Base-by-base conservation (phyloP, 148 eudicot genomes). In the Arbutus unedo region DNA sequence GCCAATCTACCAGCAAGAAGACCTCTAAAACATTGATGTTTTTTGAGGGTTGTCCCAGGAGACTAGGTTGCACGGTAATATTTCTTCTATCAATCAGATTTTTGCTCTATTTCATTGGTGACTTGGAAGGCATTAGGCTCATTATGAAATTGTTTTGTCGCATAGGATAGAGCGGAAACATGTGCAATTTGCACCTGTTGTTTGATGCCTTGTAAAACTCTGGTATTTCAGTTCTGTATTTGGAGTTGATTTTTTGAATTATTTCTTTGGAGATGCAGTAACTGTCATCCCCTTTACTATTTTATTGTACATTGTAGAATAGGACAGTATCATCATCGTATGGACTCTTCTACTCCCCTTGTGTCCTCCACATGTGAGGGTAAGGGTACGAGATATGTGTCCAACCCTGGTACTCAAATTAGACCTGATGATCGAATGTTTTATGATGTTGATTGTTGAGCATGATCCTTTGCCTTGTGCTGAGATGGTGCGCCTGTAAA, bases 61-160 rank as follows among this genome's bases (percentile, higher is more conserved):
- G 98, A 70, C 88, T 96, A 79, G 98, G 99, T 82, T 96, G 99
- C 97, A 94, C 99, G 93, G 99, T 96, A 94, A 88, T 79, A 9
- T 56, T 53, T 59, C 73, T 83, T 50, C 18, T 45, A 43, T 21
- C 14, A 8, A 62, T 16, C 31, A 14, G 38, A 2, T 10, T 71
- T 53, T 4, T 4, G 44, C 16, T 56, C 3, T 0, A 10, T 72
- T 74, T 47, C 50, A 47, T 50, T 50, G 25, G 55, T 11, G n/a
- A 51, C 76, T 43, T 67, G 6, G 31, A 16, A 67, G 43, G 38
- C 54, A 41, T 67, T 56, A 70, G 15, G 16, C 49, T 71, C 38
- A 21, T 5, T 25, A 50, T 1, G 47, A 66, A 68, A 2, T 23
- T 49, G 25, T 49, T 67, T 49, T 8, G 7, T 47, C 0, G 21